A percentile compares a stretch with the other conserved stretches of the same genome.
Conservation (phyloP, 1,284 basidiomycete genomes). For the Rhodotorula sp. region DNA sequence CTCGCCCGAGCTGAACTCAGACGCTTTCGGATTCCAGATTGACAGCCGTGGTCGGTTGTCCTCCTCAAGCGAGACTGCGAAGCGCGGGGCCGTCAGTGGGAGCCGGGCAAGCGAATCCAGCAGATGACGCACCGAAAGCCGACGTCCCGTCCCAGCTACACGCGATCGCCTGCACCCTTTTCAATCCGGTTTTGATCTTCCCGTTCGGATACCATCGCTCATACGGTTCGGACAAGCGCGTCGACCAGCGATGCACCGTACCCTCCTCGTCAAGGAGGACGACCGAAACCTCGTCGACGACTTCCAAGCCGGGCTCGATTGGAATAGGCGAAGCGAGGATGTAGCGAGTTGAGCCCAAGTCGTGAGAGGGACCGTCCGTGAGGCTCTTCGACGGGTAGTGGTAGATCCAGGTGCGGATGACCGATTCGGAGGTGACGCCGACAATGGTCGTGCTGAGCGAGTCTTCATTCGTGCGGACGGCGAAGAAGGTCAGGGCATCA, state of each 20-base stretch:
- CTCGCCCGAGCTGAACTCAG: conserved; percentile 81
- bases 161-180: neutral
- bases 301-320: neutral
- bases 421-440: neutral
- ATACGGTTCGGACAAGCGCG: neutral
- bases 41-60: conserved; percentile 65
- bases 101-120: neutral
- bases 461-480: conserved; percentile 5
- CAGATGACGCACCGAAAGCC: conserved; percentile 1
- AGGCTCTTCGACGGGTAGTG: neutral
- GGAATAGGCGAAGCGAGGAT: neutral
- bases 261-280: conserved; percentile 3
- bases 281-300: neutral
- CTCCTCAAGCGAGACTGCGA: neutral
- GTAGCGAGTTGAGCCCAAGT: too few relatives aligned
- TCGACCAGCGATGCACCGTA: neutral
- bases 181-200: neutral
- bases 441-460: conserved; percentile 19
- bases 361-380: neutral
- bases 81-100: too few relatives aligned
- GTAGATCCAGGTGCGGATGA: conserved; percentile 9
- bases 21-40: conserved; percentile 90
- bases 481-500: conserved; percentile 14
- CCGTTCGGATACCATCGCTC: neutral
- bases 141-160: conserved; percentile 5